Conservation (phyloP, 2,329 filamentous ascomycete genomes). For the Amauroascus verrucosus region DNA sequence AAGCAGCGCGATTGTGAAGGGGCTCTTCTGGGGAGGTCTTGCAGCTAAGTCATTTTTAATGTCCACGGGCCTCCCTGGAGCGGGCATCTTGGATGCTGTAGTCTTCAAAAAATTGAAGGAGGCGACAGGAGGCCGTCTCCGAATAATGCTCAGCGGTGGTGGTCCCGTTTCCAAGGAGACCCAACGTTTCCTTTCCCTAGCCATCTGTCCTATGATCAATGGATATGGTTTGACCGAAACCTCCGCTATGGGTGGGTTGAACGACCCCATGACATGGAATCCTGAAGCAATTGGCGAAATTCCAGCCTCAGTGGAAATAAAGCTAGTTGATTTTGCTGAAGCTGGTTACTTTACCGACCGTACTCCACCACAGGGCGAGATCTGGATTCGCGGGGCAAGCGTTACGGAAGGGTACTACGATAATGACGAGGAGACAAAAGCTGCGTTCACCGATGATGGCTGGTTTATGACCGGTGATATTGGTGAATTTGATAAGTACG, state of each 20-base stretch:
- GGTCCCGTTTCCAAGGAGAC: constrained; percentile 83
- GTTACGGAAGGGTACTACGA: constrained; percentile 83
- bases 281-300: constrained; percentile 54
- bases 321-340: constrained; percentile 78
- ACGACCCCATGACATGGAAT: constrained; percentile 68
- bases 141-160: constrained; percentile 89
- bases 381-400: constrained; percentile 67
- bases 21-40: constrained; percentile 65
- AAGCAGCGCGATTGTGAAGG: constrained; percentile 58
- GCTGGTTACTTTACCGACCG: constrained; percentile 86
- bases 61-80: constrained; percentile 42
- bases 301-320: constrained; percentile 59
- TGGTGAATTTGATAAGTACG: constrained; percentile 69
- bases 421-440: constrained; percentile 75
- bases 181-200: constrained; percentile 80
- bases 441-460: constrained; percentile 70
- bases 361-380: constrained; percentile 83
- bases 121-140: constrained; percentile 75
- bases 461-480: constrained; percentile 99
- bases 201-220: constrained; percentile 84
- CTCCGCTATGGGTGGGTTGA: constrained; percentile 49
- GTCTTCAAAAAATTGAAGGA: constrained; percentile 90
- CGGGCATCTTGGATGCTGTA: constrained; percentile 62
- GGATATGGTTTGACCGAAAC: constrained; percentile 96
- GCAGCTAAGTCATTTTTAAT: constrained; percentile 53